Evolutionary conservation across 345 rosid genomes (phyloP).

Genomic region (Capsella bursapastoris): DNA sequence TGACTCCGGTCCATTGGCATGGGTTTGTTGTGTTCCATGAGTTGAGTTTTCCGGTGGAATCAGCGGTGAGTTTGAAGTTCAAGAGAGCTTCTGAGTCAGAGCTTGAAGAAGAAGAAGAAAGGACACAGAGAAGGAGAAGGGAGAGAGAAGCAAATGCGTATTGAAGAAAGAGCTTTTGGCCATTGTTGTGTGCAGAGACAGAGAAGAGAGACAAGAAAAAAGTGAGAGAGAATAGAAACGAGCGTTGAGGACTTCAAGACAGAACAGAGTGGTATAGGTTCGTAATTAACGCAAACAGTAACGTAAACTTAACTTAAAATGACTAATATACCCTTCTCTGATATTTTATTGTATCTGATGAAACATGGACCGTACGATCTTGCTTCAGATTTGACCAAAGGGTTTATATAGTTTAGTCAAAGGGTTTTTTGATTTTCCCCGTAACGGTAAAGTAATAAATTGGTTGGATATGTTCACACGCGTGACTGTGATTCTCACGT

Average conservation of each 20-base stretch:
- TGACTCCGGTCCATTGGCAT: conserved; percentile 75
- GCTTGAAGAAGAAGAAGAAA: conserved; percentile 44
- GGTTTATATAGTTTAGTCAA: conserved; percentile 9
- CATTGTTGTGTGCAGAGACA: conserved; percentile 48
- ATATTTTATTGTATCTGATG: neutral
- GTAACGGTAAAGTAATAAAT: conserved; percentile 35
- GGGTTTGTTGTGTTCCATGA: conserved; percentile 66
- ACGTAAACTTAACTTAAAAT: conserved; percentile 7
- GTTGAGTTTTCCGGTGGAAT: conserved; percentile 55
- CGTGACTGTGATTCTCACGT: conserved; percentile 39
- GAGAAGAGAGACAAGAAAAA: conserved; percentile 11
- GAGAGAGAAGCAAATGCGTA: conserved; percentile 9
- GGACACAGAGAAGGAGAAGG: conserved; percentile 5
- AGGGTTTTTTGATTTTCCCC: conserved; percentile 25
- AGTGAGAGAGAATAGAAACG: conserved; percentile 23
- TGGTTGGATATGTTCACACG: conserved; percentile 14
- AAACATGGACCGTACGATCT: conserved; percentile 21
- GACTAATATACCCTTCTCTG: conserved; percentile 30
- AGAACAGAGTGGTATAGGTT: conserved; percentile 35
- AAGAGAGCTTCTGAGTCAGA: conserved; percentile 62
- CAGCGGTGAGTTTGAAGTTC: conserved; percentile 62
- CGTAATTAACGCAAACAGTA: conserved; percentile 31
- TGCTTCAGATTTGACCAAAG: conserved; percentile 24
- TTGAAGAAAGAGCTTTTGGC: conserved; percentile 40
- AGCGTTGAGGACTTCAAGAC: conserved; percentile 15